phyloP scores from a whole-genome alignment of 164 flowering plant genomes.

The Liquidambar formosana region DNA sequence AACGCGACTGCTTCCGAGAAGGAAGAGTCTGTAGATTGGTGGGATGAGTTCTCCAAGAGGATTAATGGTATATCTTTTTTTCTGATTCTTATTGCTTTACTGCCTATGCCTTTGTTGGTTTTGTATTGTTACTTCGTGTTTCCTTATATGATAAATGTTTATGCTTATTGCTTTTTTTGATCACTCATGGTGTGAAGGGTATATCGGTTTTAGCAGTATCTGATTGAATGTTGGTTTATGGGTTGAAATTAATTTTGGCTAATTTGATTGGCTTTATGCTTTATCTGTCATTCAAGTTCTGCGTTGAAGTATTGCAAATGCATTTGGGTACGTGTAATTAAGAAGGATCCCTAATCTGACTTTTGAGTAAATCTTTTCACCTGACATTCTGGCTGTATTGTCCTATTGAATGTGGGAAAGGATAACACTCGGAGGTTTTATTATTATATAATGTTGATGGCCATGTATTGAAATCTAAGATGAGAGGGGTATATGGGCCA shows the following conservation, averaged over 20 bases:
- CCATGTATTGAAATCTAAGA: neutral
- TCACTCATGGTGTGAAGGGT: slow-evolving; percentile 2
- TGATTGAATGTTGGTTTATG: slow-evolving; percentile 9
- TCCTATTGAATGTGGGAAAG: slow-evolving; percentile 6
- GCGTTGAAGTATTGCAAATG: slow-evolving; percentile 21
- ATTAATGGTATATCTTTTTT: slow-evolving; percentile 40
- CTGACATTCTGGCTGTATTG: slow-evolving; percentile 10
- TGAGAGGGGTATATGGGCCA: neutral
- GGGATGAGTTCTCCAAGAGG: slow-evolving; percentile 61
- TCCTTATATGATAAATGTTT: neutral
- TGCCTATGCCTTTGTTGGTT: neutral
- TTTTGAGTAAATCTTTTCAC: slow-evolving; percentile 4
- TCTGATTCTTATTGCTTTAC: slow-evolving; percentile 13
- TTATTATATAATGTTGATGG: neutral
- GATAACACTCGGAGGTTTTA: neutral
- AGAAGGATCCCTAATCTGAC: slow-evolving; percentile 26
- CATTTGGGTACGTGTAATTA: slow-evolving; percentile 15
- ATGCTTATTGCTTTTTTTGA: slow-evolving; percentile 15
- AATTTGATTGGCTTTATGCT: slow-evolving; percentile 14
- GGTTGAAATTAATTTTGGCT: slow-evolving; percentile 13
- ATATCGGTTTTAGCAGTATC: slow-evolving; percentile 17
- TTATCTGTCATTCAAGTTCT: slow-evolving; percentile 6
- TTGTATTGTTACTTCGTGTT: neutral
- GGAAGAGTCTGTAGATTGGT: slow-evolving; percentile 57
- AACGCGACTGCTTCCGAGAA: slow-evolving; percentile 37